Evolutionary conservation across 495 filamentous ascomycete genomes (phyloP).

Genomic region (Lasiosphaeris hirsuta): DNA sequence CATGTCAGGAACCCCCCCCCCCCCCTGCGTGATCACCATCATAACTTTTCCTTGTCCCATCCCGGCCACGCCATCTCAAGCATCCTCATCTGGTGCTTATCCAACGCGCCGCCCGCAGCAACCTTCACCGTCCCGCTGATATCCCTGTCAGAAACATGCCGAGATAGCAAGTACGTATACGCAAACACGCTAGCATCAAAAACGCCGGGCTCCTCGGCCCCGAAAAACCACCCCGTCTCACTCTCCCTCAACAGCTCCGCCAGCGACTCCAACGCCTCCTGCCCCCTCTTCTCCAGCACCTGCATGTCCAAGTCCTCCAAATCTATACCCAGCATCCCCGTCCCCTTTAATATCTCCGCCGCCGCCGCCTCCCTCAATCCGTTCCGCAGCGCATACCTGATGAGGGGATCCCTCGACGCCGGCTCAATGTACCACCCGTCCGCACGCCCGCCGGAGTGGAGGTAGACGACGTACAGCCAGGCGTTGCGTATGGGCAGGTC

Average conservation of each 20-base stretch:
- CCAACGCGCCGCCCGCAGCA: conserved; percentile 17
- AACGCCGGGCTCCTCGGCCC: conserved; percentile 52
- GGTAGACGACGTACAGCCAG: conserved; percentile 81
- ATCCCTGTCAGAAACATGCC: not conserved
- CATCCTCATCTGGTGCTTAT: conserved; percentile 16
- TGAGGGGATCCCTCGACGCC: conserved; percentile 56
- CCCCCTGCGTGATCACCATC: too few species aligned
- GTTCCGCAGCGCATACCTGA: conserved; percentile 58
- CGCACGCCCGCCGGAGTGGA: conserved; percentile 44
- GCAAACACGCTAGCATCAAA: conserved; percentile 90
- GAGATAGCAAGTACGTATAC: conserved; percentile 78
- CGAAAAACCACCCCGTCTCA: conserved; percentile 41
- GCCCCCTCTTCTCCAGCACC: conserved; percentile 63
- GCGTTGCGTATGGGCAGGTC: conserved; percentile 78
- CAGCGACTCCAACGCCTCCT: conserved; percentile 71
- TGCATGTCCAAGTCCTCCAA: conserved; percentile 50
- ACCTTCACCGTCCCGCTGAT: conserved; percentile 17
- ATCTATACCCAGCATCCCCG: conserved; percentile 19
- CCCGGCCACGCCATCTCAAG: conserved; percentile 12
- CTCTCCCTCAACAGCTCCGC: conserved; percentile 62
- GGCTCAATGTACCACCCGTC: conserved; percentile 65
- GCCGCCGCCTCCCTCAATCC: conserved; percentile 69
- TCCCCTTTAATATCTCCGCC: conserved; percentile 61
- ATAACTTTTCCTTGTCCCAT: not conserved
- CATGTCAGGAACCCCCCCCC: too few species aligned